Conservation (phyloP, 257 asterid species). For the Gentiana dahurica region DNA sequence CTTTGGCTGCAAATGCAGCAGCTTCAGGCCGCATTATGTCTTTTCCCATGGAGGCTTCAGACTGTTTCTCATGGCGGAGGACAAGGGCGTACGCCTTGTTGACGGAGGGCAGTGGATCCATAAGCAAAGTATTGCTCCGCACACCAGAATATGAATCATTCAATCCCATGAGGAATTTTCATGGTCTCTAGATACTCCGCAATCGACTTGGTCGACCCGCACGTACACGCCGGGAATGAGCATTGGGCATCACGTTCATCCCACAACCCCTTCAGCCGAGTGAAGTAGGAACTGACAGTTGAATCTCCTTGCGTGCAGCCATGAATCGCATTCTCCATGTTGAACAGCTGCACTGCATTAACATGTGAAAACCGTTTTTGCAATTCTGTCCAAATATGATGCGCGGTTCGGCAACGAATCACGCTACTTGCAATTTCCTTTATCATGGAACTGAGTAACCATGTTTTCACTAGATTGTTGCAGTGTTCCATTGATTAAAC, state of each 20-base stretch:
- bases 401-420: not conserved
- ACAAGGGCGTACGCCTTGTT: not conserved
- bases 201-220: not conserved
- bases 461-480: not conserved
- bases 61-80: not conserved
- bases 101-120: not conserved
- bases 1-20: not conserved
- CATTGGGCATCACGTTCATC: not conserved
- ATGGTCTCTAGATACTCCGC: too few relatives aligned
- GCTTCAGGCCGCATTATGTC: not conserved
- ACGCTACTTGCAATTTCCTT: too few relatives aligned
- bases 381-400: not conserved
- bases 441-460: too few relatives aligned
- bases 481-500: not conserved
- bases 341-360: too few relatives aligned
- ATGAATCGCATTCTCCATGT: too few relatives aligned
- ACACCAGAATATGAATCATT: not conserved
- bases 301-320: too few relatives aligned
- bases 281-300: not conserved
- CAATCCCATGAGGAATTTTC: not conserved
- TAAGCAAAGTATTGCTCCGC: not conserved
- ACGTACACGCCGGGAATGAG: not conserved
- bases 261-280: not conserved
- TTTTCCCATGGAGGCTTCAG: not conserved
- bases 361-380: not conserved